These are phyloP conservation scores for Blastomyces gilchristii DNA, from an alignment of 2,329 filamentous ascomycete species.

Conservation along the genomic window DNA sequence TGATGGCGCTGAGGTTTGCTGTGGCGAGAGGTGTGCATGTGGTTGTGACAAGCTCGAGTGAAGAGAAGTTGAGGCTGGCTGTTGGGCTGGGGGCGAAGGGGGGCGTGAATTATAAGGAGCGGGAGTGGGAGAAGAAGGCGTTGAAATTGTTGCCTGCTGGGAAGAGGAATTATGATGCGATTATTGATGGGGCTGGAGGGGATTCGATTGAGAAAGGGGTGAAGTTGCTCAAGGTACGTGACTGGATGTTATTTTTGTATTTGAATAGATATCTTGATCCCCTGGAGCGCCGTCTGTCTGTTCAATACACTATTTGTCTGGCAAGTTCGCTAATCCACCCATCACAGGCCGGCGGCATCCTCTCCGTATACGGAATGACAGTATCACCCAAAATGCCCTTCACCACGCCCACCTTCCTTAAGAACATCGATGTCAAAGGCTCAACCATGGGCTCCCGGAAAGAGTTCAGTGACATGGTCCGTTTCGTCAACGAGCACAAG, in stretches of 20 bases:
- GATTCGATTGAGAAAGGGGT: slow-evolving; percentile 62
- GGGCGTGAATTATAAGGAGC: slow-evolving; percentile 71
- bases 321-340: neutral
- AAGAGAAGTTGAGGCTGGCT: slow-evolving; percentile 66
- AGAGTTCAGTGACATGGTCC: slow-evolving; percentile 86
- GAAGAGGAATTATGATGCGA: slow-evolving; percentile 63
- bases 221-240: slow-evolving; percentile 54
- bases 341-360: slow-evolving; percentile 59
- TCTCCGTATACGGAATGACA: slow-evolving; percentile 88
- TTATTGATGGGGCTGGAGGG: slow-evolving; percentile 85
- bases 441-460: slow-evolving; percentile 83
- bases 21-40: slow-evolving; percentile 63
- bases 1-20: slow-evolving; percentile 71
- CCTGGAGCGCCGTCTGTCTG: neutral
- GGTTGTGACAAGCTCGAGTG: slow-evolving; percentile 67
- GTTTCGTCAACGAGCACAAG: slow-evolving; percentile 63
- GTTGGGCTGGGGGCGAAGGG: slow-evolving; percentile 61
- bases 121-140: slow-evolving; percentile 72
- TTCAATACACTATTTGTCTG: neutral
- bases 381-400: slow-evolving; percentile 75
- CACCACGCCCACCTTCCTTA: slow-evolving; percentile 70
- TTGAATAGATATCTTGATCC: neutral
- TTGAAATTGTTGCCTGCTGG: slow-evolving; percentile 47
- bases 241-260: slow-evolving; percentile 14
- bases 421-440: slow-evolving; percentile 77